phyloP scores from a whole-genome alignment of 345 rosid species.

The Kernera saxatilis region DNA sequence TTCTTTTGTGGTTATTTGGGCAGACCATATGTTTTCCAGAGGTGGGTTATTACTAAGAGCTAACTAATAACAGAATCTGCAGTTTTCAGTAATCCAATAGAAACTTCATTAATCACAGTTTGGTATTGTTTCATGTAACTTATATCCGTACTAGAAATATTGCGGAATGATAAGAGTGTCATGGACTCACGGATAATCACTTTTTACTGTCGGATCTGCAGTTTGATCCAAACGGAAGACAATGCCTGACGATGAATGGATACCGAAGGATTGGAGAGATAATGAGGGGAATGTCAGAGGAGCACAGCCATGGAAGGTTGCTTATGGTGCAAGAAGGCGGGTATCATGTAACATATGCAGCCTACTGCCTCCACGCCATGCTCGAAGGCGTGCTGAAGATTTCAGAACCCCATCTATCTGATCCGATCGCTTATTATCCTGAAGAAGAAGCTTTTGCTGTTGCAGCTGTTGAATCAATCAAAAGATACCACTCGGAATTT shows the following conservation, averaged over 20 bases:
- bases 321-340: constrained; percentile 95
- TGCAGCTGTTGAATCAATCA: constrained; percentile 49
- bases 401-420: constrained; percentile 42
- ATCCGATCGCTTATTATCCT: constrained; percentile 66
- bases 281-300: constrained; percentile 42
- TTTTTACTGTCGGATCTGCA: constrained; percentile 20
- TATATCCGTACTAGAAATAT: background rate
- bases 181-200: background rate
- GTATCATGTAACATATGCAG: constrained; percentile 80
- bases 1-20: background rate
- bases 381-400: constrained; percentile 80
- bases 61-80: background rate
- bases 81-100: background rate
- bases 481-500: constrained; percentile 34
- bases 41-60: background rate
- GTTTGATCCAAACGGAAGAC: constrained; percentile 96
- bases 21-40: background rate
- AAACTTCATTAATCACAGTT: background rate
- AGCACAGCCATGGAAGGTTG: constrained; percentile 50
- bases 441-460: constrained; percentile 64
- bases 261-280: constrained; percentile 61
- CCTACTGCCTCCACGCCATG: constrained; percentile 83
- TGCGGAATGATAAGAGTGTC: no score
- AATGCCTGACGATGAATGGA: constrained; percentile 77
- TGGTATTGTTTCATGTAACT: background rate